Base-by-base conservation (phyloP, 331 rosid genomes). In the Ulmus americana region DNA sequence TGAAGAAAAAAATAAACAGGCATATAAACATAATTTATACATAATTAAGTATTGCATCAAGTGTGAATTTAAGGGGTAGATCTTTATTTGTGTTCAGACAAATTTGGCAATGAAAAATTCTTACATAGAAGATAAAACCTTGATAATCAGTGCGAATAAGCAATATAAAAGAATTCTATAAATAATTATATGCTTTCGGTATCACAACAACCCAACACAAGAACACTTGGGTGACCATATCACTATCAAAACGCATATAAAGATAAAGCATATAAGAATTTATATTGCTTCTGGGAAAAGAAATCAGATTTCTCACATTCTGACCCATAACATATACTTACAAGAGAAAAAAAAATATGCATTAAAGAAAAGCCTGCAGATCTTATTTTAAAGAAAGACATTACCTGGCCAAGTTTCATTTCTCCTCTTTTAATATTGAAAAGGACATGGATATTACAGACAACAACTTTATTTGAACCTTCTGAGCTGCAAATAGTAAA, bases 401-500 rank as follows among this genome's bases (percentile, higher is more conserved):
- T 47, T 74, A 87, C 98, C 98, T 92, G 97, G 48, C 95, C 98
- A 82, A 92, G 95, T 82, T 92, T 92, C 67, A 92, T 83, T 49
- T 92, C 98, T 70, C 98, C 98, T 69, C 97, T 81, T 5, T 65
- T 85, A 51, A 97, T 95, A 73, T 92, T 92, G 87, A 70, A 92
- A 72, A 92, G 95, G 61, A 92, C 95, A 56, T 92, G 98, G 65
- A 82, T 82, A 78, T 92, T 89, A 69, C 98, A 89, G 74, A 89
- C 47, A 12, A 92, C 91, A 52, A 92, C 88, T 76, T 80, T 87
- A 61, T 81, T 72, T 10, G 81, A 74, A 67, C 59, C 84, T 72
- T 75, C 28, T 71, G 71, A 68, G 80, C 98, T 89, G 90, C 75
- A 77, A 63, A 60, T 12, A 38, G 7, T 59, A 47, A 9, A 8